Percentiles rank a stretch among this genome's conserved stretches.
Conservation (phyloP, 23 red algal genomes). For the Chondrus crispus region DNA sequence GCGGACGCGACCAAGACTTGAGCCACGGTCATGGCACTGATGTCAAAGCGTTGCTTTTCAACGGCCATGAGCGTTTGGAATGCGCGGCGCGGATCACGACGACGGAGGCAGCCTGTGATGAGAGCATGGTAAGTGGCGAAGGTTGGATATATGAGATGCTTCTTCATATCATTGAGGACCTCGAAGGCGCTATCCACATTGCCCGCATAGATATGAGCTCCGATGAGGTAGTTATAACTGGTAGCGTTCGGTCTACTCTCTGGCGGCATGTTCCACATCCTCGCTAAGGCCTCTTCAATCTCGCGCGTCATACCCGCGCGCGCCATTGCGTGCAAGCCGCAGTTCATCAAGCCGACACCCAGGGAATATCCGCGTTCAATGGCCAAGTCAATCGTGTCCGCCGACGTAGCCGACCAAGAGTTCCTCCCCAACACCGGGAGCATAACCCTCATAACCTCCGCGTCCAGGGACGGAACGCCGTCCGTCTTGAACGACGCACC, state of each 20-base stretch:
- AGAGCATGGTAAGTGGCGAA: constrained; percentile 62
- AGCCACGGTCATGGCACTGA: constrained; percentile 47
- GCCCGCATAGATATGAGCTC: constrained; percentile 19
- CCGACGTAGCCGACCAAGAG: constrained; percentile 30
- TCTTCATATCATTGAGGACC: constrained; percentile 72
- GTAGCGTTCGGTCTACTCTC: constrained; percentile 39
- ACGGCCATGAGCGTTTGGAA: constrained; percentile 45
- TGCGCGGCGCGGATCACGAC: constrained; percentile 40
- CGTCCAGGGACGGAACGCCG: not conserved
- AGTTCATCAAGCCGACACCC: constrained; percentile 21
- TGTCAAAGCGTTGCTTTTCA: constrained; percentile 48
- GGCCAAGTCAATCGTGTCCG: constrained; percentile 14
- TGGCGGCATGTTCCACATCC: constrained; percentile 28
- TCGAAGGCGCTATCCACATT: constrained; percentile 39
- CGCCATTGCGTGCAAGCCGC: constrained; percentile 36
- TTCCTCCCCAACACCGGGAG: constrained; percentile 23
- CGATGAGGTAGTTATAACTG: constrained; percentile 59
- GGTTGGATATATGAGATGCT: constrained; percentile 46
- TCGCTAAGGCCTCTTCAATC: not conserved
- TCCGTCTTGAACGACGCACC: constrained; percentile 7
- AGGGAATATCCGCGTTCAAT: constrained; percentile 13
- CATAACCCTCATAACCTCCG: constrained; percentile 14
- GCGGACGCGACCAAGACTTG: constrained; percentile 50
- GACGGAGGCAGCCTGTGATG: constrained; percentile 50
- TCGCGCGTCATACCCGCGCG: not conserved